Evolutionary conservation across 2,329 filamentous ascomycete species (phyloP), one percentile per base, ranked within the genome.

Genomic region (Pseudopyricularia javanii): DNA sequence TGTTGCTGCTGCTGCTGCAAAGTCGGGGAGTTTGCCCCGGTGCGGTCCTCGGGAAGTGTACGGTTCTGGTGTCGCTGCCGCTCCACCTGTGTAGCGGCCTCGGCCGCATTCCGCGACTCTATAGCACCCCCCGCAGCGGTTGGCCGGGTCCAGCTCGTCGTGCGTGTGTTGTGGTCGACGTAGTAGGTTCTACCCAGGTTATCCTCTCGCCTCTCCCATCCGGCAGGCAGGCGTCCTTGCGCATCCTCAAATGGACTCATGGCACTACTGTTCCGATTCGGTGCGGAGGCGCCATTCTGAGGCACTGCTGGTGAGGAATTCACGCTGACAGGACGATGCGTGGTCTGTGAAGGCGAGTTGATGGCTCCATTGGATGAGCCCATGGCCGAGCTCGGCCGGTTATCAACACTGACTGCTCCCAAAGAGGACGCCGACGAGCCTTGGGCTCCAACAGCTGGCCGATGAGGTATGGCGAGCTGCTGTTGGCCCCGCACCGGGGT

Each of bases 121-220:
- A 86, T 83, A 20, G 37, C 24, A 43, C 50, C 40, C 56, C 85
- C 91, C 62, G 85, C 86, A 55, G 83, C 83, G 37, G 88, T 86
- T 7, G 93, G 93, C 55, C 93, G 78, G 60, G 88, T 91, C 93
- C 93, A 98, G 60, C 91, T 97, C 1, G 93, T 98, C 53, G 93
- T 91, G 61, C 93, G 79, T 7, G 91, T 95, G 67, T 97, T 97
- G 67, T 97, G 93, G 64, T 98, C 93, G 51, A 98, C 93, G 66
- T 97, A 98, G 66, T 98, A 98, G 22, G 91, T 97, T 62, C 93
- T 81, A 51, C 93, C 91, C 45, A 97, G 70, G 60, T 96, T 93
- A 66, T 98, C 93, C 68, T 97, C 91, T 54, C 93, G 82, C 53
- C 93, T 83, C 71, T 98, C 93, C 91, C 93, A 98, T 33, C 93